A percentile compares a stretch with the other conserved stretches of the same genome.
Evolutionary conservation across 2,329 filamentous ascomycete species (phyloP).

Genomic region (Stagonosporopsis rhizophila): DNA sequence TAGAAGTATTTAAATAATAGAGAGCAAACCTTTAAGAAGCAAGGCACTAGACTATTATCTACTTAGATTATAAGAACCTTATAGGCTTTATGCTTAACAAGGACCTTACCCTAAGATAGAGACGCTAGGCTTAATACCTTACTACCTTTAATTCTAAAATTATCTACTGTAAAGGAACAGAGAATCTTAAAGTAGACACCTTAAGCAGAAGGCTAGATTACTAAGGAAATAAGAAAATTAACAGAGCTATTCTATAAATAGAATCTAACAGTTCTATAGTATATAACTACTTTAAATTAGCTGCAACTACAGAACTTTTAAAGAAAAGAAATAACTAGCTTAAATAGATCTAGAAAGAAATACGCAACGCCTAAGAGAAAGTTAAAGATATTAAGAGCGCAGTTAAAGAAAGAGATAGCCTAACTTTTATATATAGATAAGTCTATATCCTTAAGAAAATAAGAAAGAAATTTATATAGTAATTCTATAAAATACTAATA

Average conservation of each 20-base stretch:
- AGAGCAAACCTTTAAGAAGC: constrained; percentile 6
- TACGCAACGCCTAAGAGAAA: not conserved
- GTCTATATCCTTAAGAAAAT: not conserved
- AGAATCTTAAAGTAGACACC: constrained; percentile 1
- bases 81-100: constrained; percentile 8
- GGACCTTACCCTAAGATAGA: not conserved
- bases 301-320: not conserved
- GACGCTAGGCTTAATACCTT: constrained; percentile 2
- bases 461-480: not conserved
- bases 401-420: not conserved
- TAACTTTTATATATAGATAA: not conserved
- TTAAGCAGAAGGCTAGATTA: not conserved
- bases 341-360: too few species aligned
- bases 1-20: constrained; percentile 5
- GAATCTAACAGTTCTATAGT: not conserved
- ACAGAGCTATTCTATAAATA: not conserved
- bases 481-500: not conserved
- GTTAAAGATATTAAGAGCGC: not conserved
- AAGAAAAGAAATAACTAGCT: not conserved
- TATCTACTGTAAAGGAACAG: constrained; percentile 8
- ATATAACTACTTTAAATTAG: not conserved
- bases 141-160: constrained; percentile 12
- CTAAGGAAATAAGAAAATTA: not conserved
- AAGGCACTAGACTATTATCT: constrained; percentile 6
- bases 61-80: constrained; percentile 13